These are phyloP conservation scores for Hordeum vulgare DNA, from an alignment of 176 grass and related monocot species.

Conservation along the genomic window DNA sequence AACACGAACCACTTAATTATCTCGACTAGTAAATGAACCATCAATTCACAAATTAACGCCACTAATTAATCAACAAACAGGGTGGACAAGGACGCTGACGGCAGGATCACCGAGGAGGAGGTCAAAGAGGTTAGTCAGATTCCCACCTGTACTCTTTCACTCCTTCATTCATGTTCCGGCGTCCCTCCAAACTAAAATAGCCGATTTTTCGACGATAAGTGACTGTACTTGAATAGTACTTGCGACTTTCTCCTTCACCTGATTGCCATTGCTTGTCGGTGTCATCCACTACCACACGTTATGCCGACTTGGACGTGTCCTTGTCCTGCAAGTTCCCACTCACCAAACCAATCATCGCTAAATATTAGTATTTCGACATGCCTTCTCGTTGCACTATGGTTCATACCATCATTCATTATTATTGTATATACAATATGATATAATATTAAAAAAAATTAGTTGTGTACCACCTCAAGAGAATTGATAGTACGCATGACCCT, in stretches of 20 bases:
- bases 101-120: constrained; percentile 75
- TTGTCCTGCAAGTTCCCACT: neutral
- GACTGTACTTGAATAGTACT: neutral
- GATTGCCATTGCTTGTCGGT: neutral
- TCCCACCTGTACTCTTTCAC: neutral
- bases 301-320: neutral
- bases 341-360: neutral
- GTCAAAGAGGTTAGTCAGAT: constrained; percentile 57
- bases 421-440: too few relatives aligned
- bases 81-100: constrained; percentile 89
- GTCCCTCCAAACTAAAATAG: too few relatives aligned
- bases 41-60: too few relatives aligned
- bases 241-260: neutral
- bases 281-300: neutral
- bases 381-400: too few relatives aligned
- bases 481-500: too few relatives aligned
- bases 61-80: constrained; percentile 8
- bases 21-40: too few relatives aligned
- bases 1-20: too few relatives aligned
- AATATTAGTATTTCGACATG: neutral
- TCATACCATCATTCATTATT: too few relatives aligned
- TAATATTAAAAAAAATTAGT: too few relatives aligned
- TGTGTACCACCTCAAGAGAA: too few relatives aligned
- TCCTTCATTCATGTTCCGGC: too few relatives aligned
- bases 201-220: neutral